Percentiles rank a stretch among this genome's conserved stretches.
phyloP scores from a whole-genome alignment of 2,329 filamentous ascomycete species.

The Ceratocystis colombiana region DNA sequence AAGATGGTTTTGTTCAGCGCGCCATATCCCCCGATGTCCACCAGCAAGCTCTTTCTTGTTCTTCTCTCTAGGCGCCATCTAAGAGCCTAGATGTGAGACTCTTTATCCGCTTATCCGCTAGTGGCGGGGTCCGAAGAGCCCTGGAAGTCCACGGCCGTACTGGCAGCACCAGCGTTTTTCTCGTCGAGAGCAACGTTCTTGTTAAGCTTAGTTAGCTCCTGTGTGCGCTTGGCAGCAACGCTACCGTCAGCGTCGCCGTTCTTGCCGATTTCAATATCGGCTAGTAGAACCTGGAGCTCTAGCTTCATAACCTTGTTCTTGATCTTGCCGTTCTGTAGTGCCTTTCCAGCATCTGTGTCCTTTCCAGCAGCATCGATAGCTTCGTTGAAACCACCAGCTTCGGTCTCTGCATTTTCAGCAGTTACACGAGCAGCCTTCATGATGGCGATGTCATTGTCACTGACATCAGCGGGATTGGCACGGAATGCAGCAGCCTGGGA shows the following conservation, averaged over 20 bases:
- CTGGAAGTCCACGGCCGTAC: slow-evolving; percentile 34
- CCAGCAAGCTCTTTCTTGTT: not conserved
- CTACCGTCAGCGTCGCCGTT: slow-evolving; percentile 31
- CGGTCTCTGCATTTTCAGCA: slow-evolving; percentile 45
- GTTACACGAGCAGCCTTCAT: slow-evolving; percentile 41
- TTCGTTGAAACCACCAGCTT: slow-evolving; percentile 42
- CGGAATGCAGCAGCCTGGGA: slow-evolving; percentile 33
- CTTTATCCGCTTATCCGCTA: slow-evolving; percentile 1
- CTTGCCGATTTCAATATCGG: slow-evolving; percentile 41
- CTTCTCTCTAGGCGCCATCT: not conserved
- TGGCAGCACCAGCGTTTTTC: slow-evolving; percentile 32
- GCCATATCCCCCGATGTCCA: not conserved
- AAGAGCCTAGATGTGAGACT: not conserved
- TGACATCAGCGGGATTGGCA: slow-evolving; percentile 39
- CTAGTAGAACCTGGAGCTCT: slow-evolving; percentile 40
- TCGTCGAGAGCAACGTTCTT: slow-evolving; percentile 41
- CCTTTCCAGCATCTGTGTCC: slow-evolving; percentile 35
- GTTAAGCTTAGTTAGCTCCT: slow-evolving; percentile 43
- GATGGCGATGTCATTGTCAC: slow-evolving; percentile 41
- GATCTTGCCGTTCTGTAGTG: slow-evolving; percentile 44
- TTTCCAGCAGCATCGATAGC: slow-evolving; percentile 39
- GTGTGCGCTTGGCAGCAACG: slow-evolving; percentile 20
- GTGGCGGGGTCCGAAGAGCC: slow-evolving; percentile 25
- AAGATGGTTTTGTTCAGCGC: not conserved
- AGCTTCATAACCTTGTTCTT: slow-evolving; percentile 54